Percentiles rank a stretch among this genome's conserved stretches.
Conservation (phyloP, 305 asterid species). For the Solanum hybrid region DNA sequence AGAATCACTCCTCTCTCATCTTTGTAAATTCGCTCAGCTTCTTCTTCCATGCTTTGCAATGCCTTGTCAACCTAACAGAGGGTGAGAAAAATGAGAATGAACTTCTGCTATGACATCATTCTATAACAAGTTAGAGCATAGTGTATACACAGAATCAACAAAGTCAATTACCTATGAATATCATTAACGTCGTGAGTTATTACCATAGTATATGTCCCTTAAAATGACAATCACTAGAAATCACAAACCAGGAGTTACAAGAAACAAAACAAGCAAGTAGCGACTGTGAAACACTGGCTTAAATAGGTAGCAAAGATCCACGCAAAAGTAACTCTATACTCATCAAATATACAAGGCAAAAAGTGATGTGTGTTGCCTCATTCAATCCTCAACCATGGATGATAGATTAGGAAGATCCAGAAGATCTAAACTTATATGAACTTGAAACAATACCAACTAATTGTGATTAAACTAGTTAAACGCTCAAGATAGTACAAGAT, state of each 20-base stretch:
- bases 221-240: neutral
- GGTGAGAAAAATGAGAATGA: neutral
- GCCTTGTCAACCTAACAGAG: conserved; percentile 74
- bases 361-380: neutral
- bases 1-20: conserved; percentile 76
- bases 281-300: neutral
- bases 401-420: neutral
- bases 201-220: neutral
- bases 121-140: neutral
- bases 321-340: neutral
- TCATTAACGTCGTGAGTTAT: neutral
- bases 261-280: neutral
- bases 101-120: neutral
- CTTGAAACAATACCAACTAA: neutral
- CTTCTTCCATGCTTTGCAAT: conserved; percentile 81
- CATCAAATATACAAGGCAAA: neutral
- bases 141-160: neutral
- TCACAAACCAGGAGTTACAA: neutral
- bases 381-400: neutral
- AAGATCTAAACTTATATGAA: neutral
- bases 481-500: neutral
- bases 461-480: neutral
- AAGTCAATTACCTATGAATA: neutral
- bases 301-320: neutral
- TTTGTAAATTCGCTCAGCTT: conserved; percentile 73